Conservation (phyloP, 805 yeast species). For the Candida alai region DNA sequence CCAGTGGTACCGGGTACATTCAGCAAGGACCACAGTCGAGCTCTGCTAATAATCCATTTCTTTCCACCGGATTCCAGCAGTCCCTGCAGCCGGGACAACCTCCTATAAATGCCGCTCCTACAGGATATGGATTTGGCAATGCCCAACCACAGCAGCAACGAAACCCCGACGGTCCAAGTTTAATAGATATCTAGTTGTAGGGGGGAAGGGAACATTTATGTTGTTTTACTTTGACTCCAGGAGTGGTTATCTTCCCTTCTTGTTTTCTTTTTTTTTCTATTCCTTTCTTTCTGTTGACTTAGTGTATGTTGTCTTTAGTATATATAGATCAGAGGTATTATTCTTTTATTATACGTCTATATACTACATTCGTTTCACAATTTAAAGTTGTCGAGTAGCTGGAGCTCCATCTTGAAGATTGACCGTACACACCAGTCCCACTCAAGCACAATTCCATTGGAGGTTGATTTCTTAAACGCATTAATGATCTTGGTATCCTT, state of each 20-base stretch:
- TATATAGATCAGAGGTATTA: background rate
- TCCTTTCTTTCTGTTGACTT: background rate
- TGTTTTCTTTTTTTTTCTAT: constrained; percentile 1
- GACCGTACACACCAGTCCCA: constrained; percentile 65
- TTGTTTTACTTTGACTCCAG: constrained; percentile 1
- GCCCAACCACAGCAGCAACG: constrained; percentile 41
- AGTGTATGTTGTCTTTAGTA: background rate
- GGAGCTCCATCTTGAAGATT: constrained; percentile 45
- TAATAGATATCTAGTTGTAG: constrained; percentile 38
- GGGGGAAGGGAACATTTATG: background rate
- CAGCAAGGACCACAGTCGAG: constrained; percentile 36
- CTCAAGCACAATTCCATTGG: constrained; percentile 36
- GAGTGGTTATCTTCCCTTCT: background rate
- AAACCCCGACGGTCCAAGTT: constrained; percentile 40
- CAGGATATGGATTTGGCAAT: constrained; percentile 95
- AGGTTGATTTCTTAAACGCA: constrained; percentile 15
- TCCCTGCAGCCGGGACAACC: constrained; percentile 20
- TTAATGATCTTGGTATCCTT: constrained; percentile 33
- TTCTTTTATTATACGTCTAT: background rate
- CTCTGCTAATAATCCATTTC: constrained; percentile 55
- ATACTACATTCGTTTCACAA: constrained; percentile 10
- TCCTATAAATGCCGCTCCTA: constrained; percentile 67
- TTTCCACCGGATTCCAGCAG: constrained; percentile 52
- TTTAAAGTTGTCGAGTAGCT: constrained; percentile 18
- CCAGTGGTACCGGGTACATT: constrained; percentile 80